These are phyloP conservation scores for Neurospora discreta DNA, from an alignment of 495 filamentous ascomycete genomes.

Conservation along the genomic window DNA sequence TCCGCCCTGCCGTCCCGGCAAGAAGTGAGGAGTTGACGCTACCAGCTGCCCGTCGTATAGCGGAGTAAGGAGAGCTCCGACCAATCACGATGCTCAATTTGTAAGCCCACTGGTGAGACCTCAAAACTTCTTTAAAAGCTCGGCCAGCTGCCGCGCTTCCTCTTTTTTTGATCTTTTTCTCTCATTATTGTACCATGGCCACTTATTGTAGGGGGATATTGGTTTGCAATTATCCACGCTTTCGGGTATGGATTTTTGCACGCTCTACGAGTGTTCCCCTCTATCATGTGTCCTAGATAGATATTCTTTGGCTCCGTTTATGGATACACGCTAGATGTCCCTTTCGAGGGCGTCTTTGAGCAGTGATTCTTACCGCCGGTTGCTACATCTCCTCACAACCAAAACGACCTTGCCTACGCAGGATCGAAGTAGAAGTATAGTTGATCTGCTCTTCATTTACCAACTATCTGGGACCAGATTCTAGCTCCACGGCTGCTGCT, in stretches of 20 bases:
- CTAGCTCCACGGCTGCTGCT: background rate
- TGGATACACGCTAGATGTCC: constrained; percentile 46
- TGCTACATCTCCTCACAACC: constrained; percentile 32
- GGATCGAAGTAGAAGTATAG: background rate
- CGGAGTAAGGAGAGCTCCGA: background rate
- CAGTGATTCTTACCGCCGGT: constrained; percentile 51
- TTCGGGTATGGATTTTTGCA: constrained; percentile 1
- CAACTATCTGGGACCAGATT: background rate
- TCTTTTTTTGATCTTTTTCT: constrained; percentile 27
- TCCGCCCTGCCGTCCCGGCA: background rate
- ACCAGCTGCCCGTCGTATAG: background rate
- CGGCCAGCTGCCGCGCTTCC: constrained; percentile 3
- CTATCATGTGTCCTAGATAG: constrained; percentile 52
- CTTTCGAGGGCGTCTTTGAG: constrained; percentile 32
- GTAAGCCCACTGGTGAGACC: constrained; percentile 8
- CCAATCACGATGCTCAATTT: constrained; percentile 18
- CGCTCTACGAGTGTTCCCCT: constrained; percentile 40
- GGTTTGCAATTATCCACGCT: constrained; percentile 16
- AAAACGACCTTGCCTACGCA: background rate
- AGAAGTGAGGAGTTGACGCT: background rate
- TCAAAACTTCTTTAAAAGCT: constrained; percentile 9
- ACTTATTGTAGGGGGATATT: constrained; percentile 77
- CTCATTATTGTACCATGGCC: constrained; percentile 52
- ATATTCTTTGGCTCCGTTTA: constrained; percentile 40
- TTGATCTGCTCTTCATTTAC: background rate